Conservation (phyloP, 768 basidiomycete genomes). For the Candolleomyces efflorescens region DNA sequence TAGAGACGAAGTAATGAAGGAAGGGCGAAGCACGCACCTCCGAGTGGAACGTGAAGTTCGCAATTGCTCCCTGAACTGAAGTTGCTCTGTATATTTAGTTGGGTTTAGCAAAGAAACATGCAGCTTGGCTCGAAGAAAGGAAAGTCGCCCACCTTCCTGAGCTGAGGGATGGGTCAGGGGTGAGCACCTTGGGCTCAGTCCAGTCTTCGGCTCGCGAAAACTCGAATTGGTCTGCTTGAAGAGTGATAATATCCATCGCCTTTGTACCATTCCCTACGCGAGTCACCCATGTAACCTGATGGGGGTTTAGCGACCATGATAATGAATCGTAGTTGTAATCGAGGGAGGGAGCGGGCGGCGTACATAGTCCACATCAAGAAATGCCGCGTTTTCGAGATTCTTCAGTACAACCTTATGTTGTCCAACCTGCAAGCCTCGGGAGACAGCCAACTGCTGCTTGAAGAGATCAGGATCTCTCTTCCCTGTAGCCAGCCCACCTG, state of each 20-base stretch:
- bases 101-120: background rate
- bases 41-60: background rate
- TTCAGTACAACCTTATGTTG: constrained; percentile 34
- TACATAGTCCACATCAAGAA: constrained; percentile 48
- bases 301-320: background rate
- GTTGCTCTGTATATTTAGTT: background rate
- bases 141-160: background rate
- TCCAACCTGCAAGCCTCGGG: constrained; percentile 25
- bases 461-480: constrained; percentile 30
- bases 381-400: constrained; percentile 19
- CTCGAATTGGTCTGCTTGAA: constrained; percentile 16
- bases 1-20: background rate
- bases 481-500: constrained; percentile 16
- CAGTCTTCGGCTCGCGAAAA: background rate
- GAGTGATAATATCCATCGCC: constrained; percentile 17
- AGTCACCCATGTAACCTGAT: constrained; percentile 29
- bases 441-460: constrained; percentile 36
- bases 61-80: background rate
- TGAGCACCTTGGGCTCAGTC: background rate
- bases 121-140: too few species aligned
- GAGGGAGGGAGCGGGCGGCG: constrained; percentile 11
- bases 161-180: background rate
- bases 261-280: constrained; percentile 20
- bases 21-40: background rate
- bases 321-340: background rate